These are phyloP conservation scores for Ilex asprella DNA, from an alignment of 257 asterid species.

Conservation along the genomic window DNA sequence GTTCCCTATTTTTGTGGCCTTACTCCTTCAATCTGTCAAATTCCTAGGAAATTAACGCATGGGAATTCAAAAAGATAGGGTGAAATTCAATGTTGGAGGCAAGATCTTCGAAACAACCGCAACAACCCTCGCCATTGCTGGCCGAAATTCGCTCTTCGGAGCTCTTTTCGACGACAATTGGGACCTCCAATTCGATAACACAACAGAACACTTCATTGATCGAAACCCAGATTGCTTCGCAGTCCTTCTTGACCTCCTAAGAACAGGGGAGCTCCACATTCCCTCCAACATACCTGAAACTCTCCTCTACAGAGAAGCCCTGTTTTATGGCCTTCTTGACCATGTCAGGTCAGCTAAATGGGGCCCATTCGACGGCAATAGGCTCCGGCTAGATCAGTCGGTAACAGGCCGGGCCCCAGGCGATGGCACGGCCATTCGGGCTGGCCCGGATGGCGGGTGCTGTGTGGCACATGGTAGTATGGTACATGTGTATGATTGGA, in stretches of 20 bases:
- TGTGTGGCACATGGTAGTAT: constrained; percentile 91
- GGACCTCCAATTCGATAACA: constrained; percentile 43
- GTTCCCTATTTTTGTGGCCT: no score
- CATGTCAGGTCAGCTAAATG: constrained; percentile 78
- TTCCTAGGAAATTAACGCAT: constrained; percentile 19
- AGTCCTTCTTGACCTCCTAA: constrained; percentile 71
- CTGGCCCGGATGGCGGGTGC: constrained; percentile 87
- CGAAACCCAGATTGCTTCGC: constrained; percentile 86
- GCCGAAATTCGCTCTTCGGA: constrained; percentile 78
- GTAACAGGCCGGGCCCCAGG: constrained; percentile 76
- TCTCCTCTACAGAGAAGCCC: constrained; percentile 64
- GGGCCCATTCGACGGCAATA: constrained; percentile 83
- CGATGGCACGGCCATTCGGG: constrained; percentile 85
- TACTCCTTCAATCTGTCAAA: background rate
- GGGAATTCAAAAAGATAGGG: constrained; percentile 81
- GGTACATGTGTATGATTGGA: constrained; percentile 96
- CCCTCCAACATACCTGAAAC: constrained; percentile 63
- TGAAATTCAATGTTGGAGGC: constrained; percentile 80
- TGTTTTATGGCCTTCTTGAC: constrained; percentile 63
- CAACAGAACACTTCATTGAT: constrained; percentile 71
- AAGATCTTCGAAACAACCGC: constrained; percentile 72
- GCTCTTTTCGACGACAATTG: constrained; percentile 81
- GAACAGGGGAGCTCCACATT: constrained; percentile 77
- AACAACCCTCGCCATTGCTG: constrained; percentile 82
- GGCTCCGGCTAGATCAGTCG: constrained; percentile 40